A percentile compares a stretch with the other conserved stretches of the same genome.
phyloP scores from a whole-genome alignment of 2,329 filamentous ascomycete species.

The Dothidotthia symphoricarpi region DNA sequence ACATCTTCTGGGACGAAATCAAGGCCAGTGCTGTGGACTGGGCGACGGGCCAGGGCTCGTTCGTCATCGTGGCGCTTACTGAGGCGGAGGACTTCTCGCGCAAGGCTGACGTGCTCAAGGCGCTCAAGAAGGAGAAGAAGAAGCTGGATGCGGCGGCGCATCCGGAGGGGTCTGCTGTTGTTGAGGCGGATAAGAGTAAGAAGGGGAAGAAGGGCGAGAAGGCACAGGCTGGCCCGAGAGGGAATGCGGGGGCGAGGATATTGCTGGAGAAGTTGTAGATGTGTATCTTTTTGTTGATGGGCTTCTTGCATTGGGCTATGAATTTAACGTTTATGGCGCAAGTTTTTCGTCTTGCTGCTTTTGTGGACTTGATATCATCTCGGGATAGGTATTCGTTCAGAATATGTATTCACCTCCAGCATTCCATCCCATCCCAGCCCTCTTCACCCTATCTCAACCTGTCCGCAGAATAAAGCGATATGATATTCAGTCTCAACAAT shows the following conservation, averaged over 20 bases:
- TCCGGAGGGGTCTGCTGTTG: constrained; percentile 20
- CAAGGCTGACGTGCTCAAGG: constrained; percentile 65
- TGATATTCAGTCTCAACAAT: too few relatives aligned
- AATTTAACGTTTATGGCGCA: too few relatives aligned
- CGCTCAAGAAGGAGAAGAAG: constrained; percentile 71
- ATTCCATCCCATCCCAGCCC: too few relatives aligned
- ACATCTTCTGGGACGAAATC: constrained; percentile 78
- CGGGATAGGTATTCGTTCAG: too few relatives aligned
- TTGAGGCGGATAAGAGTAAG: constrained; percentile 22
- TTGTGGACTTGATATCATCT: too few relatives aligned
- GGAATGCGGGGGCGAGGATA: constrained; percentile 50
- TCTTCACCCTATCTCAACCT: too few relatives aligned
- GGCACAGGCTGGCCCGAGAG: constrained; percentile 37
- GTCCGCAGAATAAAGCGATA: too few relatives aligned
- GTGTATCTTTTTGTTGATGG: not conserved
- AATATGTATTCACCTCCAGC: too few relatives aligned
- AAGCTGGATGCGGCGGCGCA: constrained; percentile 64
- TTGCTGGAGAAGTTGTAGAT: constrained; percentile 44
- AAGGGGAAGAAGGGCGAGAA: constrained; percentile 43
- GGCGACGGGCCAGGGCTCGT: constrained; percentile 83
- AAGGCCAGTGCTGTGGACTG: constrained; percentile 72
- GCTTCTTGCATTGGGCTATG: too few relatives aligned
- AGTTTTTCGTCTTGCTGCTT: too few relatives aligned
- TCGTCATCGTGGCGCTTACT: constrained; percentile 77
- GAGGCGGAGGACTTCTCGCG: constrained; percentile 70